phyloP scores from a whole-genome alignment of 352 stramenopile species.

The Pythium folliculosum region DNA sequence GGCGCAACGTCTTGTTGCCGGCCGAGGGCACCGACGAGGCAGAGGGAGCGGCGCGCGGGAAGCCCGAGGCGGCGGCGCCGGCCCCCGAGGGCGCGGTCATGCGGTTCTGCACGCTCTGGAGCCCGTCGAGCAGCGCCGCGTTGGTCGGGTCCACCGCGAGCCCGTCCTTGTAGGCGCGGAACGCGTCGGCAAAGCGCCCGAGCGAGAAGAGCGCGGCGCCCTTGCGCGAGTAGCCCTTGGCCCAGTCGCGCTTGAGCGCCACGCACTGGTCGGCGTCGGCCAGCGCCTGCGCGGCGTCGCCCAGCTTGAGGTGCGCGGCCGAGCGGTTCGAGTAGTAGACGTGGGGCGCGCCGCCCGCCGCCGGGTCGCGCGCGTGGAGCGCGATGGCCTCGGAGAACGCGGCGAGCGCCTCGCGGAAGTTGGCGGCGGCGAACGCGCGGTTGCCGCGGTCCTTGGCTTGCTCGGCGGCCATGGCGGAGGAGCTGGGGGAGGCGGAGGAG shows the following conservation, averaged over 20 bases:
- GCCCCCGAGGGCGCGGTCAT: constrained; percentile 35
- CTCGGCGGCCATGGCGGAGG: constrained; percentile 63
- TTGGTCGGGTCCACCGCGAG: constrained; percentile 65
- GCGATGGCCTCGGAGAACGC: constrained; percentile 82
- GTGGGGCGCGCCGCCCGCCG: constrained; percentile 31
- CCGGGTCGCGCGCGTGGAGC: constrained; percentile 38
- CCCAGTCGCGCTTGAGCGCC: constrained; percentile 70
- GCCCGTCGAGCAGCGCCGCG: constrained; percentile 65
- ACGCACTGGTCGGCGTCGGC: constrained; percentile 83
- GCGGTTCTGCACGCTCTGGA: constrained; percentile 60
- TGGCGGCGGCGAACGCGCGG: constrained; percentile 66
- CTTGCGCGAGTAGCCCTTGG: constrained; percentile 88
- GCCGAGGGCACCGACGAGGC: constrained; percentile 18
- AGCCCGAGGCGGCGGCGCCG: not conserved
- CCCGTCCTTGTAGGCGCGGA: constrained; percentile 79
- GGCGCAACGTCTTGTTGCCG: constrained; percentile 41
- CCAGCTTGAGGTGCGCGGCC: constrained; percentile 78
- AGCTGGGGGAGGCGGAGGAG: not conserved
- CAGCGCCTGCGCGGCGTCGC: constrained; percentile 64
- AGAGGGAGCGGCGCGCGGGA: constrained; percentile 20
- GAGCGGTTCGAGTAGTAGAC: constrained; percentile 88
- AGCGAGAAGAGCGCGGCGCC: constrained; percentile 73
- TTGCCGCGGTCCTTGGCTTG: constrained; percentile 90
- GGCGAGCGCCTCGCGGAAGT: constrained; percentile 66
- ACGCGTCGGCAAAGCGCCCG: constrained; percentile 66